phyloP scores from a whole-genome alignment of 306 rosid species.

The Rosa rugosa region DNA sequence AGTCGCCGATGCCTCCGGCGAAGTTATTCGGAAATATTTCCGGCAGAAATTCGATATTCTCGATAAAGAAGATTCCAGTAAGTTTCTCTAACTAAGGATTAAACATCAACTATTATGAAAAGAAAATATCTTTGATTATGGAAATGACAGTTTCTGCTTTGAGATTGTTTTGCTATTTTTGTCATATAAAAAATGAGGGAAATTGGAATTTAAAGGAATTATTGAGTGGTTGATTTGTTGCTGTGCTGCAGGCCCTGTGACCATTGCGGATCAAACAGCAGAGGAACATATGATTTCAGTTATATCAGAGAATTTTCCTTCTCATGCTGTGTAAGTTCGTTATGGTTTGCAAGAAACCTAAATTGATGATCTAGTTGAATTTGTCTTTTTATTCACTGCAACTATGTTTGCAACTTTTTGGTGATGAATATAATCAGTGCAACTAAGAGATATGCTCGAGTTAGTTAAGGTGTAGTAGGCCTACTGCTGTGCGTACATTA shows the following conservation, averaged over 20 bases:
- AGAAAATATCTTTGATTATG: not conserved
- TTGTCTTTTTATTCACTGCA: not conserved
- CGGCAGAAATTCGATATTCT: constrained; percentile 69
- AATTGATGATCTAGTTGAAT: not conserved
- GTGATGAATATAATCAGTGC: not conserved
- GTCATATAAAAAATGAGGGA: not conserved
- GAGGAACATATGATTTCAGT: constrained; percentile 86
- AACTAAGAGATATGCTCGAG: not conserved
- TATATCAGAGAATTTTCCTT: constrained; percentile 58
- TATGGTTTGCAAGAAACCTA: not conserved
- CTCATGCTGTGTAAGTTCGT: constrained; percentile 73
- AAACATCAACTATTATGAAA: not conserved
- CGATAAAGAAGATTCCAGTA: constrained; percentile 71
- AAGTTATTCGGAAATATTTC: constrained; percentile 70
- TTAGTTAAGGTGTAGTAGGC: not conserved
- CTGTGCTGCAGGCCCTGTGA: constrained; percentile 73
- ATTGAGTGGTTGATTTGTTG: not conserved
- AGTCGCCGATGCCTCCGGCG: constrained; percentile 86
- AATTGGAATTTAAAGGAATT: not conserved
- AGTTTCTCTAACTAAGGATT: not conserved
- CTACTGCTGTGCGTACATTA: not conserved
- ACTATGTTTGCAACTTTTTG: not conserved
- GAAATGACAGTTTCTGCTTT: not conserved
- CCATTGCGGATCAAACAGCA: constrained; percentile 84
- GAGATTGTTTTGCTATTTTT: not conserved